These are phyloP conservation scores for Saccharomyces jurei DNA, from an alignment of 805 yeast genomes.

Conservation along the genomic window DNA sequence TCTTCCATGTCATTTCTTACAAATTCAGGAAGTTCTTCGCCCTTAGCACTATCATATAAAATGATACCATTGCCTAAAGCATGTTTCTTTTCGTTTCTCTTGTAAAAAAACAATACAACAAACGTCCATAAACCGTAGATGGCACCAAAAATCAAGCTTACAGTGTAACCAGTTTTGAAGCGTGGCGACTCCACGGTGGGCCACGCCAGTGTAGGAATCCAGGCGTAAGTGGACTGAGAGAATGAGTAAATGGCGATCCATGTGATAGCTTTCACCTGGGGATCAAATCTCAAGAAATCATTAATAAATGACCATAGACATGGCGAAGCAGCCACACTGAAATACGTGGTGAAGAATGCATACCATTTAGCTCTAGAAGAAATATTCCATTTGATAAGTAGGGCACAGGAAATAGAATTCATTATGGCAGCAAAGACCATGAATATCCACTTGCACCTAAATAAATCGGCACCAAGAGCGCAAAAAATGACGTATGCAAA, in stretches of 20 bases:
- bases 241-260: slow-evolving; percentile 49
- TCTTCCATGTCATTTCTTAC: slow-evolving; percentile 22
- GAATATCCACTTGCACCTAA: slow-evolving; percentile 46
- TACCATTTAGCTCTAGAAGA: slow-evolving; percentile 54
- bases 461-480: slow-evolving; percentile 43
- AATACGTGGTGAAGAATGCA: slow-evolving; percentile 52
- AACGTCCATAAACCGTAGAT: slow-evolving; percentile 43
- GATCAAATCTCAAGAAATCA: slow-evolving; percentile 51
- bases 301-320: slow-evolving; percentile 51
- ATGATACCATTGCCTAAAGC: slow-evolving; percentile 44
- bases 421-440: slow-evolving; percentile 44
- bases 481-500: slow-evolving; percentile 40
- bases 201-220: slow-evolving; percentile 47
- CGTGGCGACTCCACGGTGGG: slow-evolving; percentile 53
- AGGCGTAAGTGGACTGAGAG: slow-evolving; percentile 54
- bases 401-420: slow-evolving; percentile 45
- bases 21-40: slow-evolving; percentile 26
- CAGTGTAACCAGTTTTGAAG: slow-evolving; percentile 45
- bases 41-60: slow-evolving; percentile 36
- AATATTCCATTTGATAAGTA: slow-evolving; percentile 54
- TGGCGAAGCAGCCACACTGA: slow-evolving; percentile 58
- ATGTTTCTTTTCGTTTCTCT: slow-evolving; percentile 40
- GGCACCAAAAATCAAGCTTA: slow-evolving; percentile 41
- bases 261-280: slow-evolving; percentile 46
- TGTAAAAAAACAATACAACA: slow-evolving; percentile 46